phyloP scores from a whole-genome alignment of 257 asterid genomes.

The Solanum pimpinellifolium region DNA sequence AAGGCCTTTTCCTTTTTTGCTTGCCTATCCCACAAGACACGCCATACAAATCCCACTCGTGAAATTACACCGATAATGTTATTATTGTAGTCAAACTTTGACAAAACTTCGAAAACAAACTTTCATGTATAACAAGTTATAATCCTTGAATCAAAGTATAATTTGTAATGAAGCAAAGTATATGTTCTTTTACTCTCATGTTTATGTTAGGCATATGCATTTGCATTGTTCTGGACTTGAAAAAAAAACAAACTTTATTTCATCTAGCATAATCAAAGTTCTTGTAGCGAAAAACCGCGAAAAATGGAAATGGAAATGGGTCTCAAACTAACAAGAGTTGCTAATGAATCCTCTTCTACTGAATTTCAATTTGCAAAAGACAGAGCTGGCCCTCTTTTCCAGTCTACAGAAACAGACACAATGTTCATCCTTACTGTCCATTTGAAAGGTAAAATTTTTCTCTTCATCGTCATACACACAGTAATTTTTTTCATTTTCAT shows the following conservation, averaged over 20 bases:
- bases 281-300: background rate
- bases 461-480: background rate
- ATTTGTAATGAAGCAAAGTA: conserved; percentile 42
- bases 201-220: background rate
- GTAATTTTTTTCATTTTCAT: background rate
- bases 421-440: conserved; percentile 61
- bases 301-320: conserved; percentile 56
- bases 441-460: conserved; percentile 41
- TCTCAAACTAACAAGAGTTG: conserved; percentile 34
- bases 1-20: background rate
- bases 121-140: background rate
- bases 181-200: conserved; percentile 28
- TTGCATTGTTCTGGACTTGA: background rate
- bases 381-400: conserved; percentile 38
- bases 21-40: background rate
- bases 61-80: background rate
- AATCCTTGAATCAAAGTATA: background rate
- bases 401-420: conserved; percentile 56
- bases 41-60: background rate
- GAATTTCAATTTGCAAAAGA: conserved; percentile 42
- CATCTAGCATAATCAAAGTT: background rate
- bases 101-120: background rate
- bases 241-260: background rate
- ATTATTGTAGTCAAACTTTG: background rate
- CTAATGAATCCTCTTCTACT: conserved; percentile 36